Evolutionary conservation across 2,329 filamentous ascomycete species (phyloP), one percentile per base, ranked within the genome.

Genomic region (Cercospora zeae-maydis): DNA sequence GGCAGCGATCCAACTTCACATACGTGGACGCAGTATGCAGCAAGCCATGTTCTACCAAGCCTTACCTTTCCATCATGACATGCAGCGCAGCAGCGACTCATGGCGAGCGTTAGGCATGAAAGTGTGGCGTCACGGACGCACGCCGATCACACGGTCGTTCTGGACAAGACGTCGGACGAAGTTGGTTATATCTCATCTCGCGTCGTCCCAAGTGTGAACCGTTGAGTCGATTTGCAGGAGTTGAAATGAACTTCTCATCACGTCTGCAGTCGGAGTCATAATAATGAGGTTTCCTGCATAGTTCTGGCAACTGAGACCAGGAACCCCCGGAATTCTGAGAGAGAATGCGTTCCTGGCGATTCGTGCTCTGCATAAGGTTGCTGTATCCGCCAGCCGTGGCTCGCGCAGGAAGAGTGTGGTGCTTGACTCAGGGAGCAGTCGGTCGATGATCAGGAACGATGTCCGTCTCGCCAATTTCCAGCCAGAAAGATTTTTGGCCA

Each of bases 31-130:
- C 42, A 47, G 10, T 14, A 47, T 16, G 21, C 42, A 47, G 21
- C 42, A 47, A 47, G 42, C 42, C 42, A 47, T 47, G 42, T 24
- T 27, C 42, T 47, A 27, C 42, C 42, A 47, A 27, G 42, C n/a
- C 49, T 30, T 33, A 31, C 16, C 27, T 34, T 33, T 52, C 27
- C 27, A 33, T 52, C 49, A 52, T 52, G 27, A 52, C 16, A 24
- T 33, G 56, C 57, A 52, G 30, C 24, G 57, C 57, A 30, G 30
- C 39, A 21, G 21, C 47, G 61, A 58, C 61, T 58, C 61, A 54
- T 58, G 61, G 21, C 47, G 37, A 63, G 55, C 55, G 61, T 45
- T 39, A 58, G 61, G 30, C 21, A 45, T 58, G 55, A 63, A 59
- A 7, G 34, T 36, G 54, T 47, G 61, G 55, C 54, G 56, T 53